Evolutionary conservation across 1,139 yeast genomes (phyloP), one percentile per base, ranked within the genome.

Genomic region (Citeromyces hawaiiensis): DNA sequence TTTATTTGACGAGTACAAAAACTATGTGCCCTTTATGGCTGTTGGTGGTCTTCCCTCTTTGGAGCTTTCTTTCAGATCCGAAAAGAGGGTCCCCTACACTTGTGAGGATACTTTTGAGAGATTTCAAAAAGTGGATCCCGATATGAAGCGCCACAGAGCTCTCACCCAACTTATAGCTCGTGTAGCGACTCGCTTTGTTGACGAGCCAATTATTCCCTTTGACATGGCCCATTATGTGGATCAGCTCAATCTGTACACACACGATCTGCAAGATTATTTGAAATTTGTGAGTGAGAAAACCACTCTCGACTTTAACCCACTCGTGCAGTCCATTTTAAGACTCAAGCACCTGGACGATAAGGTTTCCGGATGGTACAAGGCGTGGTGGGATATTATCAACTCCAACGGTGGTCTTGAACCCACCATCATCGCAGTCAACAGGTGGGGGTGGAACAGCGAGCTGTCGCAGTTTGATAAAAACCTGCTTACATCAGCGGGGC

Each of bases 401-500:
- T 50, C 59, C 19, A 63, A 59, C 35, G 63, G 64, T 1, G 75
- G 70, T 1, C 53, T 70, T 6, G 94, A 85, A 52, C 88, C 94
- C 0, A 72, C 86, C 3, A 56, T 81, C 37, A 62, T 82, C 42
- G 71, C 88, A 0, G 70, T 77, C 44, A 76, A 73, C 48, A 67
- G 97, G 50, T 74, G 86, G 80, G 73, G 72, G 44, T 82, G 94
- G 86, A 88, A 88, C 58, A 69, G 76, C 25, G 73, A 75, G 45
- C 59, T 86, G 53, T 59, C 73, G 14, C 59, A 62, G 14, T 66
- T 85, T 42, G 83, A 78, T 47, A 71, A 70, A 47, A 62, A 65
- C 18, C 65, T 82, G 46, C 51, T 78, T 19, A 59, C 64, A 15
- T 59, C 64, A 3, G 64, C 59, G 15, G 76, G 79, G 2, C 54